These are phyloP conservation scores for Juncus inflexus DNA, from an alignment of 176 grass and related monocot species.

Conservation along the genomic window DNA sequence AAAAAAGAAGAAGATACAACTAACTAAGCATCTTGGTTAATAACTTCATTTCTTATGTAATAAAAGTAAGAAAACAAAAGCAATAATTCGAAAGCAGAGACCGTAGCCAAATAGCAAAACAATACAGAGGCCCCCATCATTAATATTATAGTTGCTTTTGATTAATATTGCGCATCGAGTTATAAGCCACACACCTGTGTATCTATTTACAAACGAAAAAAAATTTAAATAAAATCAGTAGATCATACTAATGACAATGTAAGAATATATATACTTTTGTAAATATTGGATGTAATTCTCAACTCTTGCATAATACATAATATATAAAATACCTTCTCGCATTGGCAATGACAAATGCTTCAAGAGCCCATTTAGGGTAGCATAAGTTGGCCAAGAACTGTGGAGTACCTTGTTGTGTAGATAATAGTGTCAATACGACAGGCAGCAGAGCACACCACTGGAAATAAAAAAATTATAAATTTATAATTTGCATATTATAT, in stretches of 20 bases:
- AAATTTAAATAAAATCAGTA: neutral
- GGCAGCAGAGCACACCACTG: conserved; percentile 80
- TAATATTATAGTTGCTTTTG: conserved; percentile 47
- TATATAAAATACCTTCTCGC: conserved; percentile 41
- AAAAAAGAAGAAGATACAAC: conserved; percentile 25
- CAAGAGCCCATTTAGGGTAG: conserved; percentile 82
- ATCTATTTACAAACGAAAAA: conserved; percentile 36
- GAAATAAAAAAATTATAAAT: conserved; percentile 9
- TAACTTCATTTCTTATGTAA: conserved; percentile 58
- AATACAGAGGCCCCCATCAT: conserved; percentile 64
- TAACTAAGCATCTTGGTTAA: neutral
- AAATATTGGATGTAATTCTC: too few relatives aligned
- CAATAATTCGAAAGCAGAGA: conserved; percentile 65
- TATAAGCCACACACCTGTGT: conserved; percentile 93
- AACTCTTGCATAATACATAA: neutral
- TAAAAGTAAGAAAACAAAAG: conserved; percentile 66
- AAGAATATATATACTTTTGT: neutral
- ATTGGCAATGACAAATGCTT: conserved; percentile 76
- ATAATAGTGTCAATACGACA: conserved; percentile 63
- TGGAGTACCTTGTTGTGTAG: conserved; percentile 49
- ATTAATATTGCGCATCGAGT: conserved; percentile 64
- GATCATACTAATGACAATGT: neutral
- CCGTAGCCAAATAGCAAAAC: conserved; percentile 72
- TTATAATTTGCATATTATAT: too few relatives aligned
- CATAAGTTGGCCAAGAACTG: conserved; percentile 40